Evolutionary conservation across 306 rosid species (phyloP), one percentile per base, ranked within the genome.

Genomic region (Hippophae gyantsensis): DNA sequence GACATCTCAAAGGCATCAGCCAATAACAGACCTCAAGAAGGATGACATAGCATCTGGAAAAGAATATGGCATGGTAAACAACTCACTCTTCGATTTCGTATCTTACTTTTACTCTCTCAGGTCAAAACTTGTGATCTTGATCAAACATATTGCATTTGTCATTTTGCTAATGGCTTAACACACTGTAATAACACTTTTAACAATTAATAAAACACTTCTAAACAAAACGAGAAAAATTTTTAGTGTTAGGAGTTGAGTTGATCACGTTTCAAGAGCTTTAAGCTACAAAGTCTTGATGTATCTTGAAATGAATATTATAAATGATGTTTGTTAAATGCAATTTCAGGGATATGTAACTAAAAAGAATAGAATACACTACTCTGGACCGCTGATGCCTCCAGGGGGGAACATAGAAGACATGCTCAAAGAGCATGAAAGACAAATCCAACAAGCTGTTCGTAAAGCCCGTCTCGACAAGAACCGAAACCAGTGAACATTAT

Each of bases 341-440:
- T 32, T 2, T 60, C 83, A 89, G 92, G 78, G 72, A 42, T 62
- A 44, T 56, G 70, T 57, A 70, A n/a, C 69, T 32, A 78, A 76
- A 72, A 79, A 72, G 78, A 60, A 64, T 46, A 68, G 79, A 63
- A 64, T 78, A 40, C 82, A 86, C 70, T 82, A 72, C 78, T 86
- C 95, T 11, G 95, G 97, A 56, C 93, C 89, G 8, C 66, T 84
- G 75, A 59, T 78, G 62, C 77, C 87, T 50, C 77, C 71, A 3
- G 87, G 75, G 7, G 86, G 85, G 62, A 76, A 82, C 71, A 68
- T 86, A 5, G 95, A 82, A 68, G 87, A 86, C 64, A 80, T 86
- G 87, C 82, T 86, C 13, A 86, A 80, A 79, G 84, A 86, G 73
- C 92, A 86, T 6, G 93, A 89, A 74, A 82, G 72, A 72, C 83